phyloP scores from a whole-genome alignment of 2,329 filamentous ascomycete species.

The Monosporascus cannonballus region DNA sequence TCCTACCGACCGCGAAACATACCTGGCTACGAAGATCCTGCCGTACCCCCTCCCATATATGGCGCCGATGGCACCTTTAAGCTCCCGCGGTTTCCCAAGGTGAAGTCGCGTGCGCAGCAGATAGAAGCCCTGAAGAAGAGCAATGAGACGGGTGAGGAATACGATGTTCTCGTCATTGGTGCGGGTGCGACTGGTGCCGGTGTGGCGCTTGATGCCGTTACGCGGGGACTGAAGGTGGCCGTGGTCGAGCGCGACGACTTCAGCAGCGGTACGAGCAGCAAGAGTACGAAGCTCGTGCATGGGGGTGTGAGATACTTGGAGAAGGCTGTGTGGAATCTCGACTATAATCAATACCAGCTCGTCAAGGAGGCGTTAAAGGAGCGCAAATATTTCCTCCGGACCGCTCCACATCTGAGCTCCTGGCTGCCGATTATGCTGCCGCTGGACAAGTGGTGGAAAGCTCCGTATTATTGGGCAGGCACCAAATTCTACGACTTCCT shows the following conservation, averaged over 20 bases:
- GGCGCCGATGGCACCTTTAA: slow-evolving; percentile 62
- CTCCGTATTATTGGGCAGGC: slow-evolving; percentile 70
- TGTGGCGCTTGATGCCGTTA: slow-evolving; percentile 66
- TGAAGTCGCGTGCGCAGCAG: slow-evolving; percentile 58
- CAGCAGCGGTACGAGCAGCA: slow-evolving; percentile 66
- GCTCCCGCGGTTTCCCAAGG: slow-evolving; percentile 58
- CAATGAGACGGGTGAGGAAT: slow-evolving; percentile 41
- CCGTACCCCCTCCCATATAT: slow-evolving; percentile 64
- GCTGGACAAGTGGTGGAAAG: slow-evolving; percentile 70
- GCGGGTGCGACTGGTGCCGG: slow-evolving; percentile 66
- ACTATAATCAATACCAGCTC: slow-evolving; percentile 66
- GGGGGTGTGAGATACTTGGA: slow-evolving; percentile 70
- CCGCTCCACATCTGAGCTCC: slow-evolving; percentile 65
- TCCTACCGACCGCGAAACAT: slow-evolving; percentile 65
- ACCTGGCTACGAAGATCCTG: slow-evolving; percentile 61
- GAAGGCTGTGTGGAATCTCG: slow-evolving; percentile 70
- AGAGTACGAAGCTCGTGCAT: slow-evolving; percentile 73
- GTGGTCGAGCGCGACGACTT: slow-evolving; percentile 70
- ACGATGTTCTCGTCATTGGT: slow-evolving; percentile 66
- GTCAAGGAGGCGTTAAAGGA: slow-evolving; percentile 69
- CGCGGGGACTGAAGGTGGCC: slow-evolving; percentile 65
- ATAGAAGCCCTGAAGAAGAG: slow-evolving; percentile 52
- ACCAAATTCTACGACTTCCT: slow-evolving; percentile 82
- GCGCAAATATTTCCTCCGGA: slow-evolving; percentile 69
- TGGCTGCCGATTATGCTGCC: slow-evolving; percentile 75